phyloP scores from a whole-genome alignment of 768 basidiomycete genomes.

The Melanogaster broomeanus region DNA sequence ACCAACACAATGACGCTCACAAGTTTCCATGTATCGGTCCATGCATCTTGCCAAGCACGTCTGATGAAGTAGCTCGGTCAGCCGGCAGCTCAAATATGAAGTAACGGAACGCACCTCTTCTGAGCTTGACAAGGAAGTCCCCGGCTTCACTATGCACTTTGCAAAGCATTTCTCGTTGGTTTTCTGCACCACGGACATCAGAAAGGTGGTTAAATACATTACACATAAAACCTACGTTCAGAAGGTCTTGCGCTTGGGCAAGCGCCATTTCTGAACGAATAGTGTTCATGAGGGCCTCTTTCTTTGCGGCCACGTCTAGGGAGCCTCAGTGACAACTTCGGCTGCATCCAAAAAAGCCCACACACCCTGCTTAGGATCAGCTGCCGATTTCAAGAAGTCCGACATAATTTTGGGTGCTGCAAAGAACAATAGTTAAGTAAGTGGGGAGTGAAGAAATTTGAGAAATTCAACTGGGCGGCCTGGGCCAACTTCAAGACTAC shows the following conservation, averaged over 20 bases:
- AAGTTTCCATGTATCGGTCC: constrained; percentile 84
- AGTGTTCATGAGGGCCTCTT: constrained; percentile 55
- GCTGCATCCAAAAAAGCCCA: background rate
- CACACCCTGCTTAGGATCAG: constrained; percentile 29
- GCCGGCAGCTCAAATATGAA: background rate
- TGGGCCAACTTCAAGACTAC: background rate
- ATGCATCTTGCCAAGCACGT: constrained; percentile 75
- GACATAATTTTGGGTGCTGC: constrained; percentile 40
- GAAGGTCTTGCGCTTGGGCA: constrained; percentile 78
- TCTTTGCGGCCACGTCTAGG: constrained; percentile 39
- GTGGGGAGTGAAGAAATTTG: background rate
- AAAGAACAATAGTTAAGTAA: background rate
- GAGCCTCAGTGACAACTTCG: background rate
- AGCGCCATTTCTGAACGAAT: constrained; percentile 72
- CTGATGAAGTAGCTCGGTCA: constrained; percentile 36
- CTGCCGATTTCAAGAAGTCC: constrained; percentile 51
- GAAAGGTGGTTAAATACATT: background rate
- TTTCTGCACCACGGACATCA: constrained; percentile 49
- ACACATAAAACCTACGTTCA: constrained; percentile 53
- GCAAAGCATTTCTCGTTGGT: constrained; percentile 75
- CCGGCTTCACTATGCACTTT: constrained; percentile 79
- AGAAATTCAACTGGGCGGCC: background rate
- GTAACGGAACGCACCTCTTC: constrained; percentile 59
- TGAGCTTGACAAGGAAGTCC: constrained; percentile 61
- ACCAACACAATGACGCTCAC: constrained; percentile 45